phyloP scores from a whole-genome alignment of 768 basidiomycete species.

The Lentinus tigrinus region DNA sequence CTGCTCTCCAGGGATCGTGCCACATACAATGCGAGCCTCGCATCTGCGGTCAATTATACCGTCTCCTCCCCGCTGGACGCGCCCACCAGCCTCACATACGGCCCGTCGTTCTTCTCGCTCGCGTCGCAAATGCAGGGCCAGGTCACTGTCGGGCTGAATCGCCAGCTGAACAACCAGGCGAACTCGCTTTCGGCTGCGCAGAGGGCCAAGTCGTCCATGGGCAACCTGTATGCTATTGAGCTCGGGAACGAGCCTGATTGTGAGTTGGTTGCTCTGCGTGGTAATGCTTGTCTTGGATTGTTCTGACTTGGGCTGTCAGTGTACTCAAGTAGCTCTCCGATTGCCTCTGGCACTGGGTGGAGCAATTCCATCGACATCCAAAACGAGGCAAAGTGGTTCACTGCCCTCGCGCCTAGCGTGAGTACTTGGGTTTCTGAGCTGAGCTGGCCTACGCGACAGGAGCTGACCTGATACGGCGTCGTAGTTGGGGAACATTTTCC shows the following conservation, averaged over 20 bases:
- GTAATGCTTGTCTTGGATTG: neutral
- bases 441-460: neutral
- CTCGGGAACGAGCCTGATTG: constrained; percentile 40
- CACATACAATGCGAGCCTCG: constrained; percentile 34
- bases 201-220: constrained; percentile 31
- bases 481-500: constrained; percentile 36
- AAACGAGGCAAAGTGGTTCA: constrained; percentile 34
- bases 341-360: constrained; percentile 31
- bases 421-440: constrained; percentile 7
- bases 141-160: constrained; percentile 38
- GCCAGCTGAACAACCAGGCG: constrained; percentile 36
- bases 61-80: constrained; percentile 36
- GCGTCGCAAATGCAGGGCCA: constrained; percentile 32
- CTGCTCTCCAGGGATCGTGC: constrained; percentile 36
- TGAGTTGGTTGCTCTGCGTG: constrained; percentile 23
- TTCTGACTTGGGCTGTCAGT: constrained; percentile 16
- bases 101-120: constrained; percentile 29
- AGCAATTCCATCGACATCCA: constrained; percentile 32
- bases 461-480: neutral
- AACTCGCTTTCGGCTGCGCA: constrained; percentile 34
- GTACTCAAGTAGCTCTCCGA: constrained; percentile 33
- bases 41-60: constrained; percentile 35
- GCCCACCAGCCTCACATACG: constrained; percentile 32
- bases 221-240: constrained; percentile 36
- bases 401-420: constrained; percentile 29